Base-by-base conservation (phyloP, 73 alveolate genomes). In the Stentor roeselii region DNA sequence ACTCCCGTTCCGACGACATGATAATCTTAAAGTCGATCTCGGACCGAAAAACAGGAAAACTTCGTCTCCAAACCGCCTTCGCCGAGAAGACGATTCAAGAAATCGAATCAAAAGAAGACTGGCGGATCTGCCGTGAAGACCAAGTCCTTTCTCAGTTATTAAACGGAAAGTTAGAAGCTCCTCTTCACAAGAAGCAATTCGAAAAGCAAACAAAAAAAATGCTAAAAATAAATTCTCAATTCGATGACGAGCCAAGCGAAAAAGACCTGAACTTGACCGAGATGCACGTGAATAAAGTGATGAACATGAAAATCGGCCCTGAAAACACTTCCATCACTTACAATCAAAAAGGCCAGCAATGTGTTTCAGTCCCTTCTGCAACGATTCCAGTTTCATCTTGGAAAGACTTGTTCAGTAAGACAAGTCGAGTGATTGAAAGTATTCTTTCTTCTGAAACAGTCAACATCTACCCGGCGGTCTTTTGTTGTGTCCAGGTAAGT, bases 41-140 rank as follows among this genome's bases (percentile, higher is more conserved):
- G 6, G 84, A 76, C 21, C 30, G 74, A 41, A 76, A 76, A 76
- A 21, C 84, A 1, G 84, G 84, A n/a, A 76, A 76, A 41, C 74
- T 76, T 14, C 27, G 84, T 36, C n/a, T 76, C 21, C 74, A 37
- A n/a, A n/a, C 59, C 76, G 21, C 42, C 32, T 32, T 76, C 3
- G 60, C 84, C 21, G 84, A 76, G 39, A 76, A 76, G 39, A 39
- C 74, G 3, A 15, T 76, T n/a, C 6, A 21, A 76, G 84, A 76
- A 67, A 32, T 32, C 37, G 80, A 67, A 67, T 67, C n/a, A 21
- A 67, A 67, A 67, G 80, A 67, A 32, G 80, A 67, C 2, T 67
- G 37, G 14, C n/a, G 80, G 14, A 21, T 67, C 21, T 27, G 41
- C 11, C 15, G 34, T 27, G 80, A 67, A 67, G 80, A 67, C 2